Percentiles rank a stretch among this genome's conserved stretches.
phyloP scores from a whole-genome alignment of 2,329 filamentous ascomycete species.

The Paecilomyces niveus region DNA sequence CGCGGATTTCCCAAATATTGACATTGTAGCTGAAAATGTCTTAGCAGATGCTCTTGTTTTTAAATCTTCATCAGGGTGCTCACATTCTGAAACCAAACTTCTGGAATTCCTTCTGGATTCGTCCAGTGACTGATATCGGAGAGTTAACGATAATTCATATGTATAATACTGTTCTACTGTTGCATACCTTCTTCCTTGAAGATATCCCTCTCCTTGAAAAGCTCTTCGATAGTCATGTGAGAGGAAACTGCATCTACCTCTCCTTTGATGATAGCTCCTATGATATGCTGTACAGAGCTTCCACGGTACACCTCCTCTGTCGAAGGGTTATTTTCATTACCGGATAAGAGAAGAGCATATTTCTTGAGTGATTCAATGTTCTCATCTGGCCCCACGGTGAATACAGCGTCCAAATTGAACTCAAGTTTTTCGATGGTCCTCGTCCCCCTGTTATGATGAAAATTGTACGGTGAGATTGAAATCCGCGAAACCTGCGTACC shows the following conservation, averaged over 20 bases:
- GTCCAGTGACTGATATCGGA: conserved; percentile 52
- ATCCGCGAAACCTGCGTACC: conserved; percentile 24
- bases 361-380: conserved; percentile 65
- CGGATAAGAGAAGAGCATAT: conserved; percentile 73
- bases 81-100: conserved; percentile 73
- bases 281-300: conserved; percentile 73
- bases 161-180: conserved; percentile 13
- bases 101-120: conserved; percentile 71
- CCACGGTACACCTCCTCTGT: conserved; percentile 35
- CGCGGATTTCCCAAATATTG: conserved; percentile 81
- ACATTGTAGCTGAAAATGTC: conserved; percentile 54
- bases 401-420: conserved; percentile 74
- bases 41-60: conserved; percentile 7
- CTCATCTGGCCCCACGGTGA: conserved; percentile 76
- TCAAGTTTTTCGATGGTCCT: conserved; percentile 88
- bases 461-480: conserved; percentile 56
- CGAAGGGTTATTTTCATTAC: conserved; percentile 42
- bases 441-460: conserved; percentile 72
- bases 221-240: conserved; percentile 89
- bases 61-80: conserved; percentile 1
- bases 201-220: conserved; percentile 68
- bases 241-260: conserved; percentile 78
- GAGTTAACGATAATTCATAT: conserved; percentile 3
- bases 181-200: conserved; percentile 62
- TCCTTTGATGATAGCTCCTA: conserved; percentile 85